Base-by-base conservation (phyloP, 108 stramenopile genomes). In the Pseudonitzschia pungens region DNA sequence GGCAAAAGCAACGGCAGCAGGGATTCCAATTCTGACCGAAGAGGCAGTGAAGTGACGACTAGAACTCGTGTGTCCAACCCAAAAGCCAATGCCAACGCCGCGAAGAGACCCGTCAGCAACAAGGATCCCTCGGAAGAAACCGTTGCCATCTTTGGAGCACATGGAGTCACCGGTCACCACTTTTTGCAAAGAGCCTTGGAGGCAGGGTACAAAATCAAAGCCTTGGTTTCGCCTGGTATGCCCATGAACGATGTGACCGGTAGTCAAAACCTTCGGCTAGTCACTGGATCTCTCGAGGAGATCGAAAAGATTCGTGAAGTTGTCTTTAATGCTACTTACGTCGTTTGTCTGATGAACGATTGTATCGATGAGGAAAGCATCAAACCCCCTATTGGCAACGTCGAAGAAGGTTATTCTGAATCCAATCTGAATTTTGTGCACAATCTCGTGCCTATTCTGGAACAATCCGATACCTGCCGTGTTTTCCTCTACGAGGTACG, bases 111-210 rank as follows among this genome's bases (percentile, higher is more conserved):
- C 0, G 44, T 67, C 44, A 67, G 66, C 22, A 31, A 29, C 2
- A 67, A 67, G 45, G 66, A 67, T 67, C 66, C 66, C 0, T 67
- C 55, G 54, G 74, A 73, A 10, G 72, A 77, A 29, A 77, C 78
- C 1, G 80, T 86, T 45, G 85, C 85, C 0, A 41, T 86, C 52
- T 82, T 86, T 70, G 85, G 85, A 41, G 85, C 72, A 14, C 32
- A 79, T 42, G 77, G 80, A 22, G 71, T 68, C 20, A 86, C 85
- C 16, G 85, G 85, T 11, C 69, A 79, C 28, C 41, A 77, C 44
- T 86, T 86, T 53, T 42, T 82, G 11, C 71, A 77, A 67, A 33
- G 73, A 26, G 85, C 85, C 24, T 33, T 86, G 68, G 85, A 86
- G 42, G 81, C 85, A 4, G 85, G 85, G 11, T 86, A 86, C 48